phyloP scores from a whole-genome alignment of 768 basidiomycete genomes.

The Leucocoprinus leucothites region DNA sequence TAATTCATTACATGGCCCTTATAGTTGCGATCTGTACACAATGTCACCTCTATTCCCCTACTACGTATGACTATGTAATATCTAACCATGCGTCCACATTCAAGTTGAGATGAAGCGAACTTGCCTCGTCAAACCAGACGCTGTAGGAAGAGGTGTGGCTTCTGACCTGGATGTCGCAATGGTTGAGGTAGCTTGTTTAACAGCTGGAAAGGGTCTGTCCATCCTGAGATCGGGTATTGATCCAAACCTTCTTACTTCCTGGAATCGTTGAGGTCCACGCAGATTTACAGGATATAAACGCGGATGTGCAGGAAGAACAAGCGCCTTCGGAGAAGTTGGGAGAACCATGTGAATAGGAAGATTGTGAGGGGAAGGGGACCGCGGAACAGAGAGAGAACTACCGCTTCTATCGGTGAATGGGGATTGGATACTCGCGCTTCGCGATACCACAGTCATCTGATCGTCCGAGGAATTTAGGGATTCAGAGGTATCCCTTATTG shows the following conservation, averaged over 20 bases:
- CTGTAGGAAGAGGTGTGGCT: too few species aligned
- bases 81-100: too few species aligned
- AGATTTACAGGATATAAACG: slow-evolving; percentile 16
- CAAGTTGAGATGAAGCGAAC: too few species aligned
- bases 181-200: too few species aligned
- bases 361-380: slow-evolving; percentile 21
- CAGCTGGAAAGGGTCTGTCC: neutral
- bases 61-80: too few species aligned
- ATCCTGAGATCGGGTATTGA: neutral
- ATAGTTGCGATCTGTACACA: too few species aligned
- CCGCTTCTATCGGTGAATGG: slow-evolving; percentile 4
- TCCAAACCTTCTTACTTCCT: slow-evolving; percentile 13
- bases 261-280: slow-evolving; percentile 4
- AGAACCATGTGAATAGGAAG: slow-evolving; percentile 17
- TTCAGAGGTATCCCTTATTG: neutral
- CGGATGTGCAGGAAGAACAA: slow-evolving; percentile 21
- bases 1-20: too few species aligned
- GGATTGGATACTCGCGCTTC: slow-evolving; percentile 6
- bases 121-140: too few species aligned
- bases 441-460: neutral
- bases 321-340: slow-evolving; percentile 23
- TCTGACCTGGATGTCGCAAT: too few species aligned
- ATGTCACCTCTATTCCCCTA: too few species aligned
- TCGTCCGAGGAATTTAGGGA: neutral
- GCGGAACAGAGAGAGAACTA: slow-evolving; percentile 22